phyloP scores from a whole-genome alignment of 2,329 filamentous ascomycete genomes.

The Hymenoscyphus repandus region DNA sequence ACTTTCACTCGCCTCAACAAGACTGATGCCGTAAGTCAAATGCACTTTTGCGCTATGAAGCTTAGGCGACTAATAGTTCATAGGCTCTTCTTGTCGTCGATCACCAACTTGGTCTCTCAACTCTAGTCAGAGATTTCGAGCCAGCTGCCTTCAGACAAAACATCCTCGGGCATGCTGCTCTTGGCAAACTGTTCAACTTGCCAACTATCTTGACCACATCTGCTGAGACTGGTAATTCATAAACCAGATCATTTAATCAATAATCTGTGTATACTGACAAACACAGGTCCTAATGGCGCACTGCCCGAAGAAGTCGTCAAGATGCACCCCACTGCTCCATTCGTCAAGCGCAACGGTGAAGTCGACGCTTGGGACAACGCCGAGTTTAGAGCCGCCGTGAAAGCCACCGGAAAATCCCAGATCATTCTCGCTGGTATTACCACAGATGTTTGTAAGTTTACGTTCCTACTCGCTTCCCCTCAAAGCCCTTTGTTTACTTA shows the following conservation, averaged over 20 bases:
- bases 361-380: conserved; percentile 74
- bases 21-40: conserved; percentile 27
- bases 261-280: not conserved
- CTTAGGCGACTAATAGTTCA: not conserved
- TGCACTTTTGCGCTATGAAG: not conserved
- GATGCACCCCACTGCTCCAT: conserved; percentile 59
- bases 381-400: conserved; percentile 61
- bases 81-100: conserved; percentile 54
- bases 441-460: conserved; percentile 63
- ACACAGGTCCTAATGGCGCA: conserved; percentile 61
- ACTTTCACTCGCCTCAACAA: conserved; percentile 33
- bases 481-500: not conserved
- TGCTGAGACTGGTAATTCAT: conserved; percentile 45
- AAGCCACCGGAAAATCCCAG: conserved; percentile 61
- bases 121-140: conserved; percentile 60
- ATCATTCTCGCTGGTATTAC: conserved; percentile 68
- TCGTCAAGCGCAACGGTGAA: conserved; percentile 65
- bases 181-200: conserved; percentile 61
- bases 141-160: conserved; percentile 59
- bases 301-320: conserved; percentile 61
- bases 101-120: conserved; percentile 54
- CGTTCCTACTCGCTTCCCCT: too few relatives aligned
- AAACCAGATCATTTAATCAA: not conserved
- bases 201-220: conserved; percentile 68
- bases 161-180: conserved; percentile 61